phyloP scores from a whole-genome alignment of 192 early-diverging fungal species.

The Chytriomyces sp. region DNA sequence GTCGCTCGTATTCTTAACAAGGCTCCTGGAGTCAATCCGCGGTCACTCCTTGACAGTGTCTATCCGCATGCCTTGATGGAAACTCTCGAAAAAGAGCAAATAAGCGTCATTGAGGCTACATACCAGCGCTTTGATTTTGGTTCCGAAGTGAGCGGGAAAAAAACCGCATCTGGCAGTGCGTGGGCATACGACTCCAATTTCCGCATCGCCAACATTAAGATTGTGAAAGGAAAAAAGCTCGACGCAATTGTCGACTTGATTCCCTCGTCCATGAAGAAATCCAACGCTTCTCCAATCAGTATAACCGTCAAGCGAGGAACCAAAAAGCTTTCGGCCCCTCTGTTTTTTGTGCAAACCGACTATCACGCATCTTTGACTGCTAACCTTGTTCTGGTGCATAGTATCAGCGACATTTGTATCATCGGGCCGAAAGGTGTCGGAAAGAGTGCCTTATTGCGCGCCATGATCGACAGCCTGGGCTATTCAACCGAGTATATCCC shows the following conservation, averaged over 20 bases:
- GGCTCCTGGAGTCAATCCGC: neutral
- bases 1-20: conserved; percentile 4
- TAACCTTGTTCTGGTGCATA: conserved; percentile 45
- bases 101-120: conserved; percentile 2
- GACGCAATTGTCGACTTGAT: neutral
- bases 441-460: conserved; percentile 69
- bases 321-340: neutral
- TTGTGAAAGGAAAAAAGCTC: neutral
- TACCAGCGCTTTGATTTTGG: conserved; percentile 29
- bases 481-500: conserved; percentile 75
- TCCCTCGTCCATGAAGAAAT: neutral
- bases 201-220: neutral
- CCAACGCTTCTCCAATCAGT: neutral
- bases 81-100: conserved; percentile 16
- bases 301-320: conserved; percentile 1
- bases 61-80: conserved; percentile 25
- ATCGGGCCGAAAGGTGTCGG: conserved; percentile 77
- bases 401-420: conserved; percentile 66
- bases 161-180: conserved; percentile 53
- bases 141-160: neutral
- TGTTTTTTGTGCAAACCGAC: conserved; percentile 26
- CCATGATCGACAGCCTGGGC: conserved; percentile 61
- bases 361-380: conserved; percentile 35
- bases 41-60: conserved; percentile 16
- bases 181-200: conserved; percentile 28